Base-by-base conservation (phyloP, 371 early-diverging fungal genomes). In the Mucor racemosus region DNA sequence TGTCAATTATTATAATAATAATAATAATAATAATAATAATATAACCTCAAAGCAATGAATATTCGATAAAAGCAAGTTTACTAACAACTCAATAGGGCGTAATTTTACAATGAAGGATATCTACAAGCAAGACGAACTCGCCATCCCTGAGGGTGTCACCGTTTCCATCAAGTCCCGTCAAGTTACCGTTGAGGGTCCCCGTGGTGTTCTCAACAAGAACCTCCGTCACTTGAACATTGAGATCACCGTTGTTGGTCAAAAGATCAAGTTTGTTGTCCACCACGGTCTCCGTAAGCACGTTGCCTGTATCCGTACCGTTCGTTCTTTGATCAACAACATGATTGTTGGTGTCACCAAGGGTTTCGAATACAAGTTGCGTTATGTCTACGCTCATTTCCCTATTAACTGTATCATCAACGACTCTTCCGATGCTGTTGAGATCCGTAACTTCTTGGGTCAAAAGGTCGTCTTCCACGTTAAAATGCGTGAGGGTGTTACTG, bases 381-480 rank as follows among this genome's bases (percentile, higher is more conserved):
- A 95, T 76, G 99, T 98, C 61, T 99, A 99, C 77, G 99, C 99
- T 69, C 99, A 99, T 88, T 99, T 99, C 88, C 99, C 99, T 84
- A 99, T 99, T 91, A 97, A 96, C 88, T 94, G 95, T 71, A 94
- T 92, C 81, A 92, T 99, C 68, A 81, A 87, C 69, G 91, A 95
- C 71, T 86, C 86, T 71, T 92, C 90, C 60, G 90, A 91, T 76
- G 81, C 79, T 34, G 92, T 98, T 55, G 98, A 99, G 86, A 95
- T 99, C 85, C 96, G 99, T 79, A 99, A 99, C 93, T 99, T 99
- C 88, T 88, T 99, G 75, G 99, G 99, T 79, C 96, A 99, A 85
- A 99, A 98, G 91, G 84, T 92, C 50, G 91, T 92, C 73, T 94
- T 97, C 87, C 84, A 87, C 70, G 93, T 99, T 67, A 79, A 81